phyloP scores from a whole-genome alignment of 176 grass and related monocot genomes.

The Zoysia japonica region DNA sequence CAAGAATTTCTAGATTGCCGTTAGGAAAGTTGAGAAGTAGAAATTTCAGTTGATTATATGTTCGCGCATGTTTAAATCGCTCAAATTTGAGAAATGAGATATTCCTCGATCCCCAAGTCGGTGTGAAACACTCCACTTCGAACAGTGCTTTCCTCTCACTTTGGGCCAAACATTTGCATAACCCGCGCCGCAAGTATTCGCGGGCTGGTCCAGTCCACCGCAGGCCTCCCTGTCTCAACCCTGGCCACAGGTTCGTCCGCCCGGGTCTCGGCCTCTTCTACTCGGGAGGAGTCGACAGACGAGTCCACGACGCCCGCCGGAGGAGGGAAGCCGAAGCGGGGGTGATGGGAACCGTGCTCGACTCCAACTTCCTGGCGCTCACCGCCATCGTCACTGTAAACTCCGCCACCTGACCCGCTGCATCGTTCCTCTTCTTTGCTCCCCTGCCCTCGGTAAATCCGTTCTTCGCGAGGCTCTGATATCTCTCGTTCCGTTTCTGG shows the following conservation, averaged over 20 bases:
- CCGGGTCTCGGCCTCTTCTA: not conserved
- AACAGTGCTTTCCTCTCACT: not conserved
- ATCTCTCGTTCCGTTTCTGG: not conserved
- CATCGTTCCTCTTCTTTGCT: not conserved
- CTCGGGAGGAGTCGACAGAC: not conserved
- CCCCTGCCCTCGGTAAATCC: not conserved
- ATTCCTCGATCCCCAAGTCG: too few relatives aligned
- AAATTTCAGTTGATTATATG: too few relatives aligned
- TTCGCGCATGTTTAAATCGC: too few relatives aligned
- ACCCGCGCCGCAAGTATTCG: constrained; percentile 20
- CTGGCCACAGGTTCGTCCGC: constrained; percentile 28
- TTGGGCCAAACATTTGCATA: constrained; percentile 31
- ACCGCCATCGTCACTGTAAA: constrained; percentile 90
- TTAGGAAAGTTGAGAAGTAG: too few relatives aligned
- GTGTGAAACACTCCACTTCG: too few relatives aligned
- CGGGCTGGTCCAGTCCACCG: constrained; percentile 16
- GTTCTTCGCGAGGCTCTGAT: not conserved
- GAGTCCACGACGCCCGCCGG: not conserved
- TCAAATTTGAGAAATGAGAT: too few relatives aligned
- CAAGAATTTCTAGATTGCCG: too few relatives aligned
- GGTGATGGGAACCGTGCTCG: constrained; percentile 78
- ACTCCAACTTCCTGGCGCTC: constrained; percentile 88
- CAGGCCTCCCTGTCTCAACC: constrained; percentile 37
- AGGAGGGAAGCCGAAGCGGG: not conserved
- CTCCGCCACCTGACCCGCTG: too few relatives aligned